Evolutionary conservation across 768 basidiomycete species (phyloP), one percentile per base, ranked within the genome.

Genomic region (Ramaria rubella): DNA sequence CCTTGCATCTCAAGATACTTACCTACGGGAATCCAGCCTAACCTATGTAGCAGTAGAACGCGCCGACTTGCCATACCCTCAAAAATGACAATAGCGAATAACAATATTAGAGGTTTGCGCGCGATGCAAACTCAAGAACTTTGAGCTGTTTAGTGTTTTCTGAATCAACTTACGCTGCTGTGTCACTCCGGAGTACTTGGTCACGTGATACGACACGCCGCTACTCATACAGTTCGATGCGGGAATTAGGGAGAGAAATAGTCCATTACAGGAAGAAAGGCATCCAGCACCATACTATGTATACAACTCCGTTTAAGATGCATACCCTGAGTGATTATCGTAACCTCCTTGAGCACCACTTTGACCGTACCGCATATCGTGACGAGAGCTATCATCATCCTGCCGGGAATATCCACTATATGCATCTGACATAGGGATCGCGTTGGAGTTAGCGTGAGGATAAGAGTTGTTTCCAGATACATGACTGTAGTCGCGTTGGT

Each of bases 11-110:
- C n/a, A 23, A 30, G 15, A n/a, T 33, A 45, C 45, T 55, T 12
- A 55, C 54, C 40, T 3, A 55, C 24, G 29, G 54, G 30, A 3
- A 48, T 24, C 38, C 54, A 55, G 21, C 54, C 54, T 12, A 43
- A 23, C 54, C 54, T 46, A 29, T 26, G 46, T 27, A 48, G 46
- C 3, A 26, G 27, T 26, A 17, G 17, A n/a, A n/a, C n/a, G n/a
- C n/a, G n/a, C 7, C 46, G 46, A 30, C 15, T 27, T 15, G 46
- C 8, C 46, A 48, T 48, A 36, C 34, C n/a, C n/a, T n/a, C n/a
- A n/a, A n/a, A n/a, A n/a, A n/a, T n/a, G n/a, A n/a, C n/a, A n/a
- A n/a, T n/a, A n/a, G n/a, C n/a, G n/a, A n/a, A n/a, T n/a, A n/a
- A n/a, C n/a, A n/a, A n/a, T n/a, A n/a, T n/a, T n/a, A n/a, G n/a